Conservation (phyloP, 306 rosid genomes). For the Luffa acutangula region DNA sequence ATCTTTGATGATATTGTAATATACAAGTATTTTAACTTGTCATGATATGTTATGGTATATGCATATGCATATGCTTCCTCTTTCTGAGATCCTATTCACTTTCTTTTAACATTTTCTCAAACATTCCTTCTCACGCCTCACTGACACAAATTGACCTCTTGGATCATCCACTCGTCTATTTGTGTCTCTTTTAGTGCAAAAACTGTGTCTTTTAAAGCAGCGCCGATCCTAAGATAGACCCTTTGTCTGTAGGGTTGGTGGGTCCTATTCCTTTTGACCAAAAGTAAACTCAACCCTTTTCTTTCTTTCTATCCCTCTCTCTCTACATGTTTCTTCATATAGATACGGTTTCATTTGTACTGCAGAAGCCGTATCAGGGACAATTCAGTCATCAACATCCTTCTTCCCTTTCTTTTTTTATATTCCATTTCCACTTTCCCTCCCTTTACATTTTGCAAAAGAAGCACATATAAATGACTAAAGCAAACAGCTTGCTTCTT, state of each 20-base stretch:
- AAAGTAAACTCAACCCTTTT: conserved; percentile 35
- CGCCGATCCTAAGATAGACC: conserved; percentile 57
- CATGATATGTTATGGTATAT: neutral
- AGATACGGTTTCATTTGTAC: conserved; percentile 1
- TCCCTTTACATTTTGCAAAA: conserved; percentile 18
- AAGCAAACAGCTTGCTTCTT: conserved; percentile 39
- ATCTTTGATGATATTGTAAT: neutral
- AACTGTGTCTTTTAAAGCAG: conserved; percentile 1
- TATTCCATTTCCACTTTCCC: conserved; percentile 35
- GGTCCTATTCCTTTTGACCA: conserved; percentile 61
- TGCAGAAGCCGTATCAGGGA: neutral
- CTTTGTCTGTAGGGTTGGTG: conserved; percentile 39
- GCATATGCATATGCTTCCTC: neutral
- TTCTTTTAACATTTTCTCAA: neutral
- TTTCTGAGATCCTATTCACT: neutral
- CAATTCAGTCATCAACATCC: conserved; percentile 16
- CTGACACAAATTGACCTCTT: conserved; percentile 61
- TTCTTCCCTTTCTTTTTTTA: conserved; percentile 28
- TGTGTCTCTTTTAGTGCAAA: neutral
- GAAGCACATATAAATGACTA: conserved; percentile 7
- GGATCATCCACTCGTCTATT: conserved; percentile 39
- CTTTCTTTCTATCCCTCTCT: conserved; percentile 9
- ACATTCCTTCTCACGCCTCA: conserved; percentile 80
- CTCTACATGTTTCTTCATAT: neutral
- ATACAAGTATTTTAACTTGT: neutral